phyloP scores from a whole-genome alignment of 2,329 filamentous ascomycete genomes.

The Fusarium pseudograminearum region DNA sequence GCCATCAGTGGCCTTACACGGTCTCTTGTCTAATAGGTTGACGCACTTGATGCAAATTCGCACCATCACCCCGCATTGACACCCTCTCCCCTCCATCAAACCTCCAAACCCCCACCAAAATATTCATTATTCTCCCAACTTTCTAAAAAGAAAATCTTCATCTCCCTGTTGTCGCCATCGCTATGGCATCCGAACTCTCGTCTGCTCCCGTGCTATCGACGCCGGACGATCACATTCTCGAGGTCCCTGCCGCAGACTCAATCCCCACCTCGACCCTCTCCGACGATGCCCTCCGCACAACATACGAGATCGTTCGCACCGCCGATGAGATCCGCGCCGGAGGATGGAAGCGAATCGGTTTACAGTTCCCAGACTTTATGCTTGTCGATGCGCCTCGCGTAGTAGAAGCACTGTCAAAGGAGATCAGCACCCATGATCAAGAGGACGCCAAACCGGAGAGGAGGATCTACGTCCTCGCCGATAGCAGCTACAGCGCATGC shows the following conservation, averaged over 20 bases:
- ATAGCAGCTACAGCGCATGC: slow-evolving; percentile 96
- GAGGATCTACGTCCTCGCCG: slow-evolving; percentile 84
- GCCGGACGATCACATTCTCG: slow-evolving; percentile 69
- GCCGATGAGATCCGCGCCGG: slow-evolving; percentile 78
- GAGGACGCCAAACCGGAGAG: slow-evolving; percentile 22
- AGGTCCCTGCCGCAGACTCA: slow-evolving; percentile 60
- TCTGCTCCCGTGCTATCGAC: slow-evolving; percentile 72
- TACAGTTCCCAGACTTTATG: slow-evolving; percentile 98
- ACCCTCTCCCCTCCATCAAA: slow-evolving; percentile 41
- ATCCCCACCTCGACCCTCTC: slow-evolving; percentile 52
- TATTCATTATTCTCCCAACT: slow-evolving; percentile 26
- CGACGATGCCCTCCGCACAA: slow-evolving; percentile 77
- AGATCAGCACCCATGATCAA: slow-evolving; percentile 40
- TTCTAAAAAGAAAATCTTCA: slow-evolving; percentile 25
- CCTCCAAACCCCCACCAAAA: slow-evolving; percentile 41
- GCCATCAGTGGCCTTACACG: neutral
- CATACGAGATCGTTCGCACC: slow-evolving; percentile 89
- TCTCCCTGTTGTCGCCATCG: neutral
- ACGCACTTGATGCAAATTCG: neutral
- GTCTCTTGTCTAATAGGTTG: neutral
- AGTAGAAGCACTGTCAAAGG: slow-evolving; percentile 65
- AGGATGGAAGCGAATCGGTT: slow-evolving; percentile 79
- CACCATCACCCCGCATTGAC: slow-evolving; percentile 49
- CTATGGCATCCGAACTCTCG: slow-evolving; percentile 62
- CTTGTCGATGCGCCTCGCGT: slow-evolving; percentile 86